Base-by-base conservation (phyloP, 139 green algal species). In the Volvox reticuliferus region DNA sequence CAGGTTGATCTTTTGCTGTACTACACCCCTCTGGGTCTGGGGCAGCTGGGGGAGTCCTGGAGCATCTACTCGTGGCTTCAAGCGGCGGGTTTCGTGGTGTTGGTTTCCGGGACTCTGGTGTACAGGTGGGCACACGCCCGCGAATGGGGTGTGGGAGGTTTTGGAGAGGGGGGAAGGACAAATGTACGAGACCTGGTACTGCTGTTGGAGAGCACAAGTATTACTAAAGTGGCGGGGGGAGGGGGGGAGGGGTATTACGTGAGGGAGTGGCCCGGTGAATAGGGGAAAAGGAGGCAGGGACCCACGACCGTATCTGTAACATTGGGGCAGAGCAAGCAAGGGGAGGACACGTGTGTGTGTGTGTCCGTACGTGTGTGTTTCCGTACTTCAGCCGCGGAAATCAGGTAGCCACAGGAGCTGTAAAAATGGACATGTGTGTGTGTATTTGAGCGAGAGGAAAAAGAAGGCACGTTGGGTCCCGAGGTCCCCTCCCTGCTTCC, bases 31-130 rank as follows among this genome's bases (percentile, higher is more conserved):
- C 75, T 94, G 67, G 90, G 91, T 32, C 73, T 92, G 81, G 93
- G 91, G 24, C 80, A 89, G 79, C 89, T 97, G 71, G 95, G 95
- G 0, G 95, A 97, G 94, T 75, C 37, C 2, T 96, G 94, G 95
- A 94, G 76, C 28, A 22, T 77, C 0, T 97, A 95, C 92, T 94
- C 89, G 14, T 95, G 87, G 81, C 86, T 97, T 81, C 95, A 97
- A 73, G 89, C 89, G 20, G 87, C 79, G 55, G 93, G 94, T 6
- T 96, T 96, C 84, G 79, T 91, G 35, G 93, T 96, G 71, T 89
- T 96, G 30, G 94, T 96, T 12, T 35, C 77, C 19, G 94, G 94
- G 55, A 97, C 93, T 0, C 62, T 96, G 14, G 92, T 96, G 81
- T 96, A 95, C 76, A 89, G 91, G n/a, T 86, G 79, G 30, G 94